phyloP scores from a whole-genome alignment of 1,139 yeast genomes.

The Yamadazyma siamensis region DNA sequence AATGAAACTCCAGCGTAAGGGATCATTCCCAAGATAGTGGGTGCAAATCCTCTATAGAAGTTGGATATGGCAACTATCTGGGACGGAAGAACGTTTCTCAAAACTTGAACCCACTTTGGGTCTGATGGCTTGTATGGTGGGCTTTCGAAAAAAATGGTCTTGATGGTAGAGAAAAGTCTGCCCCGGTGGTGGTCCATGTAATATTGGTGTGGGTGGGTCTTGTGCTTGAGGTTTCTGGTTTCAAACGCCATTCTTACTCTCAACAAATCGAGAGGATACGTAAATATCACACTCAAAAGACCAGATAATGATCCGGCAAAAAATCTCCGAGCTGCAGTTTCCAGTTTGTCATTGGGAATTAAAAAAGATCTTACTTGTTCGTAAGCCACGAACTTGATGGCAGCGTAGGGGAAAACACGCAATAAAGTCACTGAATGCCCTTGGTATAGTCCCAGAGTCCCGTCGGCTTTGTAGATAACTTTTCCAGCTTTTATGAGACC shows the following conservation, averaged over 20 bases:
- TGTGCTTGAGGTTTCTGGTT: conserved; percentile 45
- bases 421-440: conserved; percentile 93
- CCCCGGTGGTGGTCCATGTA: conserved; percentile 42
- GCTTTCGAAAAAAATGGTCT: conserved; percentile 58
- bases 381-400: conserved; percentile 94
- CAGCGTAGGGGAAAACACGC: conserved; percentile 95
- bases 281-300: conserved; percentile 77
- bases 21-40: conserved; percentile 92
- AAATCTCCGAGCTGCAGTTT: conserved; percentile 77
- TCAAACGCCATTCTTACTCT: conserved; percentile 92
- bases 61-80: conserved; percentile 50
- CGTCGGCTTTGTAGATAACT: conserved; percentile 66
- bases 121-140: conserved; percentile 44
- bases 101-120: conserved; percentile 34
- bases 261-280: conserved; percentile 88
- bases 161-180: conserved; percentile 51
- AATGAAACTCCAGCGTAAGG: conserved; percentile 98
- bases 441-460: conserved; percentile 80
- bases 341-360: conserved; percentile 72
- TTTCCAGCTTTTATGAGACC: conserved; percentile 76
- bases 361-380: conserved; percentile 82
- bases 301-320: conserved; percentile 91
- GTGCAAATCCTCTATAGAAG: conserved; percentile 91
- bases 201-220: conserved; percentile 18
- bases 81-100: conserved; percentile 33